phyloP scores from a whole-genome alignment of 176 grass and related monocot genomes.

The Rhynchospora breviuscula region DNA sequence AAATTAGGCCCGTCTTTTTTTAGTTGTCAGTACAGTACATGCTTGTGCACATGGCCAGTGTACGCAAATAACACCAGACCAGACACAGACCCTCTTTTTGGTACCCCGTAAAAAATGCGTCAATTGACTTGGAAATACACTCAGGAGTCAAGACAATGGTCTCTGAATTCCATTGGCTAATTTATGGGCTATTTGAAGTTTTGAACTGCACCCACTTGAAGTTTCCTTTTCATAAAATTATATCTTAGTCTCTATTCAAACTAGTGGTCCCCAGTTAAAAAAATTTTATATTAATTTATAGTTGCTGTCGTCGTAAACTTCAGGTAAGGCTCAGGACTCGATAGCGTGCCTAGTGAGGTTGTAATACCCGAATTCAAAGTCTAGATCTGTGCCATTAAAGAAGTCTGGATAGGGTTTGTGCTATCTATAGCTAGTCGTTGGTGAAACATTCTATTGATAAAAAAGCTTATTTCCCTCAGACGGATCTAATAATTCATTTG shows the following conservation, averaged over 20 bases:
- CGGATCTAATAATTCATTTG: neutral
- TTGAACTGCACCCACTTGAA: neutral
- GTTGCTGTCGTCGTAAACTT: neutral
- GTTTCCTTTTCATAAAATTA: neutral
- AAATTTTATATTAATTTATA: neutral
- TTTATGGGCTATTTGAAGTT: neutral
- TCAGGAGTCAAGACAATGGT: too few species aligned
- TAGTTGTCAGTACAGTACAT: neutral
- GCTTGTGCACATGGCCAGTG: neutral
- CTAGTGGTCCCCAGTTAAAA: neutral
- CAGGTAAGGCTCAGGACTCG: neutral
- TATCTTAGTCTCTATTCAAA: neutral
- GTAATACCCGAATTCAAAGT: conserved; percentile 7
- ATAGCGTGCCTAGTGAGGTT: neutral
- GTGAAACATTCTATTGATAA: neutral
- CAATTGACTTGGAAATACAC: neutral
- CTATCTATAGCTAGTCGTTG: neutral
- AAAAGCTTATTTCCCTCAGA: neutral
- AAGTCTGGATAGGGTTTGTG: neutral
- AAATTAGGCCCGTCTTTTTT: too few species aligned
- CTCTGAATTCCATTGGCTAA: too few species aligned
- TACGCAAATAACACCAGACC: neutral
- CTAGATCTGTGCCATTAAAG: neutral
- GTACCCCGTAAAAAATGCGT: neutral
- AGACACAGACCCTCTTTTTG: neutral